These are phyloP conservation scores for Fusarium brachygibbosum DNA, from an alignment of 2,329 filamentous ascomycete genomes.

Conservation along the genomic window DNA sequence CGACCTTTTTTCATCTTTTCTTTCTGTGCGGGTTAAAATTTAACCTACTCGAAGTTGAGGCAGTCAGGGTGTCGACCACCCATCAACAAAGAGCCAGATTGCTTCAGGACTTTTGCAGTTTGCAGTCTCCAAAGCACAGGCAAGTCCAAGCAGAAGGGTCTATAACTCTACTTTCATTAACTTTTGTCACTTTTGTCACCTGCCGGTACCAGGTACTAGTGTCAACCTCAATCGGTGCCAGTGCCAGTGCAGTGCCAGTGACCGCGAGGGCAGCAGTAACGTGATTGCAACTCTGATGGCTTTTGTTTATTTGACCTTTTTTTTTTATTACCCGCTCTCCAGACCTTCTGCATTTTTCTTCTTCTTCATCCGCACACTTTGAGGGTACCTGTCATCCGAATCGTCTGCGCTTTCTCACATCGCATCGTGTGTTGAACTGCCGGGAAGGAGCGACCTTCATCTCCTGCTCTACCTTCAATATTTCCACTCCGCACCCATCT, in stretches of 20 bases:
- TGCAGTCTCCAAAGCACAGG: conserved; percentile 4
- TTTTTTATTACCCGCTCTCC: neutral
- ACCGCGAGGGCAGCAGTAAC: neutral
- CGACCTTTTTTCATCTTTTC: neutral
- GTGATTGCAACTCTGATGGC: neutral
- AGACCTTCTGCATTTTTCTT: neutral
- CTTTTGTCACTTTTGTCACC: conserved; percentile 16
- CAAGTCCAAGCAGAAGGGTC: neutral
- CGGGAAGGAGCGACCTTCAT: conserved; percentile 26
- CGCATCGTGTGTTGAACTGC: conserved; percentile 3
- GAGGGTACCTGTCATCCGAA: neutral
- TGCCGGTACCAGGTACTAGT: conserved; percentile 20
- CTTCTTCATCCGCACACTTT: conserved; percentile 3
- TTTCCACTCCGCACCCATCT: neutral
- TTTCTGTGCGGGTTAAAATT: neutral
- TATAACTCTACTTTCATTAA: neutral
- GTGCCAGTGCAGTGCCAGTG: conserved; percentile 7
- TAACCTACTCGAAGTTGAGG: neutral
- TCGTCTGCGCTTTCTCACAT: conserved; percentile 1
- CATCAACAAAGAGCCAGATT: neutral
- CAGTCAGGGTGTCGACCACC: neutral
- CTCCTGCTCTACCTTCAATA: neutral
- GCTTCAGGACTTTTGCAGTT: neutral
- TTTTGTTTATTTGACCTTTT: conserved; percentile 1
- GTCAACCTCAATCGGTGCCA: neutral